Evolutionary conservation across 108 stramenopile species (phyloP), one percentile per base, ranked within the genome.

Genomic region (Nitzschia putrida): DNA sequence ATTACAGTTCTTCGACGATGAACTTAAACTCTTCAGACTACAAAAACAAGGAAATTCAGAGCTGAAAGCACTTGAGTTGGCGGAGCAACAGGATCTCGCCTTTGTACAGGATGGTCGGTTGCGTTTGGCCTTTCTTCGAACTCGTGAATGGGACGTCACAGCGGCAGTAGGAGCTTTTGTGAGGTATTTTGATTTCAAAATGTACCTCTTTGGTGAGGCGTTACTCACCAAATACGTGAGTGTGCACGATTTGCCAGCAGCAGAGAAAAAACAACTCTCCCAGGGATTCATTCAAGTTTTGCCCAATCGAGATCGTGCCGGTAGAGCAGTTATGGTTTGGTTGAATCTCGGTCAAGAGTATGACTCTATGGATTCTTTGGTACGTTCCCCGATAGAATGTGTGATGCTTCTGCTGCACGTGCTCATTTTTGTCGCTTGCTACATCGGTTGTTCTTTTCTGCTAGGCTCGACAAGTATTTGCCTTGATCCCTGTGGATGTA

Each of bases 171-270:
- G 34, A 0, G 78, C 78, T 0, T 68, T 79, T 41, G 53, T 73
- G 0, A 39, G 67, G 23, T 61, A 67, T 39, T 75, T 79, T 20
- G 73, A 82, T 21, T 63, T 53, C 55, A 75, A 78, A 22, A 47
- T 70, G 8, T 64, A 71, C 29, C 51, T 71, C 4, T 82, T 75
- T 61, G 81, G 81, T 8, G 56, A 66, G 24, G 78, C 68, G 7
- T 57, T 29, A 13, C 66, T 78, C 1, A 38, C 43, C 16, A 73
- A 47, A 53, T 50, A 68, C 12, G 68, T 78, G 0, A 8, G 29
- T 3, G 16, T 68, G 37, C 24, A 54, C 5, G 77, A 78, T 55
- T 53, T 78, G 26, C 12, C 44, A 40, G 47, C 66, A 16, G 77
- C 68, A 38, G 59, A 40, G 5, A 39, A 16, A 12, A 37, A 7